These are phyloP conservation scores for Mycena maculata DNA, from an alignment of 768 basidiomycete species.

Conservation along the genomic window DNA sequence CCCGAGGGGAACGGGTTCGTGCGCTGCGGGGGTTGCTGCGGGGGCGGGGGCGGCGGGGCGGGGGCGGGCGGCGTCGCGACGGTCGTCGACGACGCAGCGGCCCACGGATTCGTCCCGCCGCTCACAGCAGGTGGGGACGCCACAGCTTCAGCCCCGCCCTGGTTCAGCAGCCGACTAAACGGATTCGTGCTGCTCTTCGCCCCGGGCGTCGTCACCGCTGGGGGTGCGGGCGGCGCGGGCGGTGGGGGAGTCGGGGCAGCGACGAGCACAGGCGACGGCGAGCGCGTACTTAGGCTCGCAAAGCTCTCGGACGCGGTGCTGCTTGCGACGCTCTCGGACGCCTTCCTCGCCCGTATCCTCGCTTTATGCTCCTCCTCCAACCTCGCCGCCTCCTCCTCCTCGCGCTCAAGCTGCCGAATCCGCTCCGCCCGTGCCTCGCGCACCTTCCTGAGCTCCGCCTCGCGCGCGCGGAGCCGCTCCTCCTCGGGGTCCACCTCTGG, in stretches of 20 bases:
- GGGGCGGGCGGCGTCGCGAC: slow-evolving; percentile 53
- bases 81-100: slow-evolving; percentile 49
- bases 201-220: slow-evolving; percentile 44
- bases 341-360: slow-evolving; percentile 50
- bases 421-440: slow-evolving; percentile 78
- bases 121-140: slow-evolving; percentile 48
- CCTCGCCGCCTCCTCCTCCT: slow-evolving; percentile 59
- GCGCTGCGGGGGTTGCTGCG: slow-evolving; percentile 50
- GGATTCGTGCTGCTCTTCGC: slow-evolving; percentile 81
- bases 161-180: slow-evolving; percentile 76
- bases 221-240: slow-evolving; percentile 40
- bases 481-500: slow-evolving; percentile 84
- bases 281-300: slow-evolving; percentile 33
- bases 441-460: slow-evolving; percentile 77
- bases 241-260: slow-evolving; percentile 53
- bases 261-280: slow-evolving; percentile 48
- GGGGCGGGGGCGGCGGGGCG: slow-evolving; percentile 48
- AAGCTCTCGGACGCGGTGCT: slow-evolving; percentile 18
- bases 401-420: slow-evolving; percentile 76
- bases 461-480: slow-evolving; percentile 70
- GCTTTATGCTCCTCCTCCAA: slow-evolving; percentile 53
- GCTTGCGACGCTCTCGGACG: slow-evolving; percentile 38
- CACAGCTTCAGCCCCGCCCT: slow-evolving; percentile 54
- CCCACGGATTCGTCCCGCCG: slow-evolving; percentile 73
- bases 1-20: slow-evolving; percentile 69